Evolutionary conservation across 2,329 filamentous ascomycete species (phyloP), one percentile per base, ranked within the genome.

Genomic region (Botrytis deweyae): DNA sequence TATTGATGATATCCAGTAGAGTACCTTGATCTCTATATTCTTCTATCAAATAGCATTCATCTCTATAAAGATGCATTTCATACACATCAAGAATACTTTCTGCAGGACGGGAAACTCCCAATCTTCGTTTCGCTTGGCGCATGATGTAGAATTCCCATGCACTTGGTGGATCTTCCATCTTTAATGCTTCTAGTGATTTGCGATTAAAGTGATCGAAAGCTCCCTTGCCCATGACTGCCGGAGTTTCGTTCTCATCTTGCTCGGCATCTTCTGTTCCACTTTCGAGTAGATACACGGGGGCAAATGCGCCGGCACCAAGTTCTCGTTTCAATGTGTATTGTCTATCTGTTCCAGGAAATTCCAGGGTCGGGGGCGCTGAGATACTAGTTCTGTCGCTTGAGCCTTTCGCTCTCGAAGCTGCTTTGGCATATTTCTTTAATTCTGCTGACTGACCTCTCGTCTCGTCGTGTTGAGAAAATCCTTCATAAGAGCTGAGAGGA

Each of bases 101-200:
- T 0, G 90, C 87, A 0, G 92, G 91, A 22, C 95, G 90, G 74
- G 92, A 88, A 1, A 91, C 87, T 0, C 91, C 92, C 0, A 99
- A 86, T 0, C 96, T 92, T 36, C 88, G 85, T 76, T 95, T 93
- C 2, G 93, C 90, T 72, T 94, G 89, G 1, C 93, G 91, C 85
- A 98, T 94, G 83, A 99, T 97, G 83, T 97, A 93, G 81, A 98
- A 99, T 81, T 99, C 96, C 96, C 96, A 99, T 0, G 93, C 87
- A 7, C 91, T 92, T 0, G 95, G 93, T 0, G 95, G 94, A 46
- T 92, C 89, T 83, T 99, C 96, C 90, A 97, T 95, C 83, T 99
- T 99, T 78, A 99, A 87, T 1, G 96, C 96, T 82, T 98, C 94
- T 7, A 96, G 86, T 1, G 85, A 89, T 58, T 84, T 84, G 1